Evolutionary conservation across 176 grass and related monocot species (phyloP), one percentile per base, ranked within the genome.

Genomic region (Aegilops umbellulata): DNA sequence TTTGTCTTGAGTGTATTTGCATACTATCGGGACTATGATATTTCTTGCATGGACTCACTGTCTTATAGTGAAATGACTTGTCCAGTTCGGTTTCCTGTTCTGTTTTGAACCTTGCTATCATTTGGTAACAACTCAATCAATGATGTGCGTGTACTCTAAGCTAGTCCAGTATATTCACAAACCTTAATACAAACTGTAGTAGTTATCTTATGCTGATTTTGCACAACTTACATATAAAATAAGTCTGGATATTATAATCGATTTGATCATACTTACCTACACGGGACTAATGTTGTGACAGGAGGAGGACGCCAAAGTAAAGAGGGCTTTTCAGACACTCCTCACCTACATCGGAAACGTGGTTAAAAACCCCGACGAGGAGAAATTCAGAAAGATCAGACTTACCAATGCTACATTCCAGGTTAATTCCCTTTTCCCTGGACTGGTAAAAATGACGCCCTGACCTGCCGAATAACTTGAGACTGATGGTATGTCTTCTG

Each of bases 331-430:
- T 73, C 92, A 96, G 86, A 99, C 97, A 32, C 97, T 99, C 60
- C 92, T 95, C 64, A 93, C 92, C 23, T 96, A 96, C 29, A 34
- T 94, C 4, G 92, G 97, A 27, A 99, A 99, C 25, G 88, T 94
- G 7, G 94, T 83, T 27, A 94, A 91, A 77, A 99, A 86, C 63
- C 97, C 92, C 2, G 89, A 94, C 4, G 94, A 96, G 80, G 97
- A 99, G 69, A 99, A 96, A 90, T 99, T 96, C 61, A 94, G 97
- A 86, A 99, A 94, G 80, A 99, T 99, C 82, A 88, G 97, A n/a
- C 80, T 96, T 6, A 86, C 58, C 55, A 99, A 99, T 25, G 79
- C 92, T 41, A 88, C 94, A 63, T 96, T 99, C 80, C 97, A 94
- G 92, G 97, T 96, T 36, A 92, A 5, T 69, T n/a, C 57, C 30